Conservation (phyloP, 257 asterid genomes). For the Plantago elongata region DNA sequence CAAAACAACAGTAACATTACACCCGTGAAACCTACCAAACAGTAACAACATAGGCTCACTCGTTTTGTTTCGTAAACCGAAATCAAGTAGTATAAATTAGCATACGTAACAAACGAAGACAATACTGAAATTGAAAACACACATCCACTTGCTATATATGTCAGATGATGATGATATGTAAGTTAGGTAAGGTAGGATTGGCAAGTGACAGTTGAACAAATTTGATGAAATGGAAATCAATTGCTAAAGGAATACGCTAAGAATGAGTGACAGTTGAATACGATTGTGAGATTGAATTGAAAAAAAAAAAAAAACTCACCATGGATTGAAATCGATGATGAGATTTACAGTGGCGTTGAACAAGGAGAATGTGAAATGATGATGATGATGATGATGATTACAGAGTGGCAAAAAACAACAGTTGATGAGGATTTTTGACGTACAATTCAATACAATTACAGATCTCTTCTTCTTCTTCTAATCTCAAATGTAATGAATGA, state of each 20-base stretch:
- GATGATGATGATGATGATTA: too few species aligned
- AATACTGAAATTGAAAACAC: slow-evolving; percentile 6
- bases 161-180: slow-evolving; percentile 20
- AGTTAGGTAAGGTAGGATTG: slow-evolving; percentile 65
- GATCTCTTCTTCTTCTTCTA: too few species aligned
- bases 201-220: slow-evolving; percentile 64
- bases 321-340: too few species aligned
- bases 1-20: too few species aligned
- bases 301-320: too few species aligned
- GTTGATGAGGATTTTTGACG: too few species aligned
- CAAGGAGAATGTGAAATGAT: too few species aligned
- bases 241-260: slow-evolving; percentile 45
- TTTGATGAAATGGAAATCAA: slow-evolving; percentile 22
- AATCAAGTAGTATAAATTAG: not conserved
- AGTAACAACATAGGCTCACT: slow-evolving; percentile 4
- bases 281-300: too few species aligned
- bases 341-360: too few species aligned
- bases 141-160: slow-evolving; percentile 17
- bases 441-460: too few species aligned
- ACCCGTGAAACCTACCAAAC: not conserved
- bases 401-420: too few species aligned
- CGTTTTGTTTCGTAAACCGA: not conserved
- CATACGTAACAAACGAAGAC: not conserved
- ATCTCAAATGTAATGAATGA: too few species aligned
- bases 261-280: slow-evolving; percentile 12